These are phyloP conservation scores for Trichophyton rubrum DNA, from an alignment of 2,329 filamentous ascomycete genomes.

Conservation along the genomic window DNA sequence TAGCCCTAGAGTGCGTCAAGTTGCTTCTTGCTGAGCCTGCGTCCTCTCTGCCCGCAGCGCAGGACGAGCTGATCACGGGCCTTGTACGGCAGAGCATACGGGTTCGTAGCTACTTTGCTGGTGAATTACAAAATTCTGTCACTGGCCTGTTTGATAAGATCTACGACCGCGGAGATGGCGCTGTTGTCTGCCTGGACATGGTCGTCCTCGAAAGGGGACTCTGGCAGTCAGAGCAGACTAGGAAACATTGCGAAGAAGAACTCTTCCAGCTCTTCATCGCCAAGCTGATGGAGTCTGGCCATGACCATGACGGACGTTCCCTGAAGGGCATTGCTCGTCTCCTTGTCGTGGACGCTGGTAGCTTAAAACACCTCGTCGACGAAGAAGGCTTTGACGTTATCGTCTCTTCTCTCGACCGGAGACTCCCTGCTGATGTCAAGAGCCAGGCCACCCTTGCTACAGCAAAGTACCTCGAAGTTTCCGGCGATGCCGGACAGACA, in stretches of 20 bases:
- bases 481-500: slow-evolving; percentile 56
- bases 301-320: slow-evolving; percentile 53
- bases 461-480: slow-evolving; percentile 70
- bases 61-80: slow-evolving; percentile 37
- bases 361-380: slow-evolving; percentile 42
- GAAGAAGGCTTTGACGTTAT: slow-evolving; percentile 72
- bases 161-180: slow-evolving; percentile 36
- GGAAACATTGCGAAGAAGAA: slow-evolving; percentile 35
- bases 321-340: slow-evolving; percentile 49
- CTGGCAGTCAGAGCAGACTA: slow-evolving; percentile 33
- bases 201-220: slow-evolving; percentile 35
- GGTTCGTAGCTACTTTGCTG: slow-evolving; percentile 33
- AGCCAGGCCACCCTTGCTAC: slow-evolving; percentile 71
- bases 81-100: slow-evolving; percentile 33
- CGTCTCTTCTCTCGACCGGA: slow-evolving; percentile 73
- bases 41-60: slow-evolving; percentile 25
- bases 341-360: slow-evolving; percentile 42
- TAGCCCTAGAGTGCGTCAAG: slow-evolving; percentile 33
- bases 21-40: slow-evolving; percentile 30
- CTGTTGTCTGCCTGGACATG: slow-evolving; percentile 35
- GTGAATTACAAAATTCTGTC: slow-evolving; percentile 31
- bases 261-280: slow-evolving; percentile 59
- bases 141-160: slow-evolving; percentile 39
- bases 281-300: slow-evolving; percentile 77
- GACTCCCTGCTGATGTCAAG: slow-evolving; percentile 59